Evolutionary conservation across 2,329 filamentous ascomycete genomes (phyloP).

Genomic region (Mollisiaceae sp.): DNA sequence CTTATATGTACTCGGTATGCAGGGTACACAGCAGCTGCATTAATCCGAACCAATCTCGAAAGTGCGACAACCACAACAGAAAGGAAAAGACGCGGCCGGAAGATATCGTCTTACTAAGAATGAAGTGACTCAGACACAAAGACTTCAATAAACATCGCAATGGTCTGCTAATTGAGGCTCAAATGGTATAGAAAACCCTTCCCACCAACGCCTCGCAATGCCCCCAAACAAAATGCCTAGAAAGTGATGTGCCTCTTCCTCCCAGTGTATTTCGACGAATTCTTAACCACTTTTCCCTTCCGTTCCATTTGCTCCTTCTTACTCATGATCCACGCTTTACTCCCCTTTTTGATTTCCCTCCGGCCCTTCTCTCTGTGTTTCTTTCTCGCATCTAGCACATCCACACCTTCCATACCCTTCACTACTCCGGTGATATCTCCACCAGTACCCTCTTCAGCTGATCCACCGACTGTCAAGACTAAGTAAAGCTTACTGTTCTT

Average conservation of each 20-base stretch:
- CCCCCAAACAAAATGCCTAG: conserved; percentile 47
- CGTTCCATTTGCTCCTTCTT: conserved; percentile 94
- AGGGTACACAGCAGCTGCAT: conserved; percentile 1
- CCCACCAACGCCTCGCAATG: conserved; percentile 39
- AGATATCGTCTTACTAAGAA: background rate
- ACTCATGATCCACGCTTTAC: conserved; percentile 81
- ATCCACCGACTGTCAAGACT: conserved; percentile 84
- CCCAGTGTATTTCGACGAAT: conserved; percentile 91
- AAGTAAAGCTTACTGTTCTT: conserved; percentile 98
- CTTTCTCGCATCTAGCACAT: conserved; percentile 73
- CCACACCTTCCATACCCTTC: conserved; percentile 84
- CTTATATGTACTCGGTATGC: conserved; percentile 3
- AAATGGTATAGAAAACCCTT: conserved; percentile 2
- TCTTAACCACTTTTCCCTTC: conserved; percentile 94
- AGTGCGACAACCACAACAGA: conserved; percentile 1
- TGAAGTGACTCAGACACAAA: background rate
- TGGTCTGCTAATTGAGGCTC: background rate
- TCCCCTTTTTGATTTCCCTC: conserved; percentile 74
- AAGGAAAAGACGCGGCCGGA: background rate
- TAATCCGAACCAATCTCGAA: conserved; percentile 5
- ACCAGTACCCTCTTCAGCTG: conserved; percentile 52
- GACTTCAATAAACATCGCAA: background rate
- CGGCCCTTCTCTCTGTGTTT: conserved; percentile 53
- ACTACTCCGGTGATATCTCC: conserved; percentile 93
- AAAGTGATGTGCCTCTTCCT: conserved; percentile 83